These are phyloP conservation scores for Apiospora koreana DNA, from an alignment of 2,329 filamentous ascomycete species.

Conservation along the genomic window DNA sequence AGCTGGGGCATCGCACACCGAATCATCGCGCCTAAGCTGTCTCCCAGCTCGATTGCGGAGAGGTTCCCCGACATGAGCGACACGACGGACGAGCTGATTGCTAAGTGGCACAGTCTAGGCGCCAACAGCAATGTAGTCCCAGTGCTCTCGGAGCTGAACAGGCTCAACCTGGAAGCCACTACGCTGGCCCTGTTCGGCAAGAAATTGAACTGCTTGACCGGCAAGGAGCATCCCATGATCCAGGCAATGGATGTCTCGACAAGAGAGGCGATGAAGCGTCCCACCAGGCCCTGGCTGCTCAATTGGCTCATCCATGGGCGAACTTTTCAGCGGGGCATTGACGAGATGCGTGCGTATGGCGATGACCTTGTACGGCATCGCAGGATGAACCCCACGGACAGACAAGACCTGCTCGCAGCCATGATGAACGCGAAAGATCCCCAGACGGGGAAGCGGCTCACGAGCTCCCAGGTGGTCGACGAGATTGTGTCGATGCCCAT, in stretches of 20 bases:
- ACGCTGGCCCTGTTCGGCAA: conserved; percentile 53
- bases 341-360: conserved; percentile 55
- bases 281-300: conserved; percentile 50
- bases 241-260: conserved; percentile 57
- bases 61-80: conserved; percentile 50
- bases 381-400: conserved; percentile 51
- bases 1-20: conserved; percentile 54
- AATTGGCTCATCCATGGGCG: conserved; percentile 53
- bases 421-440: conserved; percentile 62
- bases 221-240: conserved; percentile 49
- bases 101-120: conserved; percentile 47
- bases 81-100: conserved; percentile 49
- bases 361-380: conserved; percentile 59
- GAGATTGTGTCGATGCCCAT: conserved; percentile 71
- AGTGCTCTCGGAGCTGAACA: conserved; percentile 51
- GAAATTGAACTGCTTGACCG: conserved; percentile 47
- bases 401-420: conserved; percentile 62
- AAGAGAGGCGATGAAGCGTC: conserved; percentile 56
- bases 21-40: conserved; percentile 50
- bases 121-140: conserved; percentile 39
- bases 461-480: conserved; percentile 62
- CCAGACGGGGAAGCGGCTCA: conserved; percentile 59
- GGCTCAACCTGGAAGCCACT: conserved; percentile 53
- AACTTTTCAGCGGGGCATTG: conserved; percentile 56
- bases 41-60: conserved; percentile 32